phyloP scores from a whole-genome alignment of 2,329 filamentous ascomycete species.

The Xylariaceae sp. region DNA sequence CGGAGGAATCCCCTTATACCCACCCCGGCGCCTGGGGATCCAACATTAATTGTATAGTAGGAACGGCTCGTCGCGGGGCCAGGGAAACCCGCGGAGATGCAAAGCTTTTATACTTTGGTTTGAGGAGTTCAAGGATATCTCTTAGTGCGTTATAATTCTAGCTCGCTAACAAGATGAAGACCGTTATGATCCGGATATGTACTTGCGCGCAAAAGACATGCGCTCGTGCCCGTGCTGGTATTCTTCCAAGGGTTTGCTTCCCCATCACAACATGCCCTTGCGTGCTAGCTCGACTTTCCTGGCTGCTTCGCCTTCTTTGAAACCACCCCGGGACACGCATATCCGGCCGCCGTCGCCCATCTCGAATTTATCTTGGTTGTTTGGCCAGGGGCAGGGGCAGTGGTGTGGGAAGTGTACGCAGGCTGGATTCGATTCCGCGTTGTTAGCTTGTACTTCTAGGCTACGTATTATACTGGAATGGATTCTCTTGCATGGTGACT shows the following conservation, averaged over 20 bases:
- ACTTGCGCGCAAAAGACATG: neutral
- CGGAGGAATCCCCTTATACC: neutral
- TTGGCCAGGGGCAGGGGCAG: conserved; percentile 83
- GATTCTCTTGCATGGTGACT: neutral
- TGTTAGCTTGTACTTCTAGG: conserved; percentile 2
- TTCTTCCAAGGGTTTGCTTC: neutral
- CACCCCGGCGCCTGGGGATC: neutral
- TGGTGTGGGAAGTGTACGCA: conserved; percentile 97
- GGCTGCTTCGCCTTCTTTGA: conserved; percentile 64
- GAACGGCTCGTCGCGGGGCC: neutral
- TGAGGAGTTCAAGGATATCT: neutral
- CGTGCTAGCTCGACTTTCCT: conserved; percentile 75
- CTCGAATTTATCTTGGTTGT: conserved; percentile 74
- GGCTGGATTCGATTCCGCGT: conserved; percentile 40
- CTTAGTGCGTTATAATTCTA: conserved; percentile 1
- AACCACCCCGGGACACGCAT: conserved; percentile 72
- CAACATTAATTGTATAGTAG: conserved; percentile 9
- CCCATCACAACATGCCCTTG: conserved; percentile 63
- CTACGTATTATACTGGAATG: neutral
- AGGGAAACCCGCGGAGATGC: neutral
- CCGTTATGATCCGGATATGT: conserved; percentile 1
- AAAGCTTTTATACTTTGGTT: neutral
- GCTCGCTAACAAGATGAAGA: conserved; percentile 3
- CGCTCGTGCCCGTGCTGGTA: too few species aligned
- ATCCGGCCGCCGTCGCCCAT: conserved; percentile 66